Evolutionary conservation across 768 basidiomycete species (phyloP).

Genomic region (Clavulina sp.): DNA sequence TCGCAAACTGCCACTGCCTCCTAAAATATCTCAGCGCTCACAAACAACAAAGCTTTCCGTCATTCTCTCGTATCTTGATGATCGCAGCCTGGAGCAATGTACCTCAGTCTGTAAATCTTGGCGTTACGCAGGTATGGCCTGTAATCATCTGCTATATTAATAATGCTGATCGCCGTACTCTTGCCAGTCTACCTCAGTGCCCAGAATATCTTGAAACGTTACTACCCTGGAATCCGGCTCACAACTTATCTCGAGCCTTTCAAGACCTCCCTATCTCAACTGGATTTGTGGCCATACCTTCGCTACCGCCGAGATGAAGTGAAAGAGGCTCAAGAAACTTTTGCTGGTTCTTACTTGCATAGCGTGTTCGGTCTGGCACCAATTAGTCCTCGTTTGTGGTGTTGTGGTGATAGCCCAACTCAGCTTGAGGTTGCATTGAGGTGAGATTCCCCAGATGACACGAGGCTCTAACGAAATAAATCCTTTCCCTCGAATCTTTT

Average conservation of each 20-base stretch:
- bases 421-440: conserved; percentile 41
- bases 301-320: conserved; percentile 31
- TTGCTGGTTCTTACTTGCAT: conserved; percentile 35
- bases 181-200: conserved; percentile 47
- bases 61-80: conserved; percentile 31
- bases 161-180: neutral
- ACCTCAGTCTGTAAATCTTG: conserved; percentile 40
- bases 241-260: conserved; percentile 23
- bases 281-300: conserved; percentile 63
- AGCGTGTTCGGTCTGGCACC: conserved; percentile 18
- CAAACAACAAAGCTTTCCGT: conserved; percentile 34
- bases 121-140: conserved; percentile 38
- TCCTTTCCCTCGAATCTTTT: neutral
- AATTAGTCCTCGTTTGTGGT: conserved; percentile 36
- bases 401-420: conserved; percentile 37
- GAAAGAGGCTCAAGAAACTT: conserved; percentile 22
- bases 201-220: conserved; percentile 25
- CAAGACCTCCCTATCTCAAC: conserved; percentile 55
- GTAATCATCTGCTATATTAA: conserved; percentile 6
- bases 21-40: conserved; percentile 40
- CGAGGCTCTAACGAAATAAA: neutral
- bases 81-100: conserved; percentile 29
- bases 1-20: conserved; percentile 33
- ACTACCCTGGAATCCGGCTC: conserved; percentile 36
- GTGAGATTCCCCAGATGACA: conserved; percentile 20